Percentiles rank a stretch among this genome's conserved stretches.
Conservation (phyloP, 345 rosid species). For the Salix udensis region DNA sequence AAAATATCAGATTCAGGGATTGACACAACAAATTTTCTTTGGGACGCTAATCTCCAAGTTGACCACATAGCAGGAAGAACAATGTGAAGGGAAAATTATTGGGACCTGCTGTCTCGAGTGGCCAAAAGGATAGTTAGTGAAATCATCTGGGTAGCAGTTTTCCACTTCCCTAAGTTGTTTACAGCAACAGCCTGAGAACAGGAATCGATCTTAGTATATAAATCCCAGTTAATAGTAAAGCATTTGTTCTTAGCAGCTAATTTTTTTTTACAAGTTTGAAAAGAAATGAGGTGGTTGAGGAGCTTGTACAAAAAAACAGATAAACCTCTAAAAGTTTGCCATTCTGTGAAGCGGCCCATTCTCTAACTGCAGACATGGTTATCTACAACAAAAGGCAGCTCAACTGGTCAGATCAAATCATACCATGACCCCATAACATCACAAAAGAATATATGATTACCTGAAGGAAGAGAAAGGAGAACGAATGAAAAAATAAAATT, state of each 20-base stretch:
- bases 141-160: constrained; percentile 96
- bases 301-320: background rate
- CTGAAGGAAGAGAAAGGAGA: background rate
- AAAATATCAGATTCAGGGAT: background rate
- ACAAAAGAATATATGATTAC: too few relatives aligned
- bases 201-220: background rate
- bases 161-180: constrained; percentile 96
- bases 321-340: constrained; percentile 74
- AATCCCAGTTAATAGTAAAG: background rate
- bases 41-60: background rate
- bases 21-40: background rate
- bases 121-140: constrained; percentile 87
- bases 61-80: background rate
- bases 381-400: constrained; percentile 48
- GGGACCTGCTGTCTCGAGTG: constrained; percentile 74
- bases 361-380: constrained; percentile 98
- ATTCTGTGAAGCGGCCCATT: constrained; percentile 98
- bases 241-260: background rate
- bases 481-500: background rate
- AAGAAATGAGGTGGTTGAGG: background rate
- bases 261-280: background rate
- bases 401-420: constrained; percentile 8
- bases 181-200: constrained; percentile 85
- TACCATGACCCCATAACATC: too few relatives aligned
- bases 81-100: background rate